A percentile compares a stretch with the other conserved stretches of the same genome.
Conservation (phyloP, 306 rosid species). For the Hippophae gyantsensis region DNA sequence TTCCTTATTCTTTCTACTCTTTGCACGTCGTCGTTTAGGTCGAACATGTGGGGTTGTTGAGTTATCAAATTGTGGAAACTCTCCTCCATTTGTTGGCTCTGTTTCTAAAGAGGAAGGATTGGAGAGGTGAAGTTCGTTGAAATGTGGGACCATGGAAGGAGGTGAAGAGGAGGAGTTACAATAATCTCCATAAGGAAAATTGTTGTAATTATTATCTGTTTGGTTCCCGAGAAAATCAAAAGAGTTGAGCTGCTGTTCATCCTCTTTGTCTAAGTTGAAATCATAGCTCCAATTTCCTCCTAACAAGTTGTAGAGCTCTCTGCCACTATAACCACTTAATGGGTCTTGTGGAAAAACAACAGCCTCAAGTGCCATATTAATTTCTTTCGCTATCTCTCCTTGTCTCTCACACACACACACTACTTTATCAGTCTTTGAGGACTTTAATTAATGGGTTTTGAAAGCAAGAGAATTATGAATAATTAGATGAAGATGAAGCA, state of each 20-base stretch:
- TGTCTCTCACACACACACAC: not conserved
- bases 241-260: conserved; percentile 10
- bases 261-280: conserved; percentile 10
- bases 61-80: conserved; percentile 18
- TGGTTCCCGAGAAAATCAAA: conserved; percentile 42
- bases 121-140: conserved; percentile 28
- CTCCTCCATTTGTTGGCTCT: conserved; percentile 8
- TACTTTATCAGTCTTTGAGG: not conserved
- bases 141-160: conserved; percentile 31
- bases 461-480: not conserved
- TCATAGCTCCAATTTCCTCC: conserved; percentile 27
- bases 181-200: conserved; percentile 24
- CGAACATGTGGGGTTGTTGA: conserved; percentile 21
- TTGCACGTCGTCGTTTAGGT: conserved; percentile 61
- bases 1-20: conserved; percentile 60
- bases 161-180: conserved; percentile 21
- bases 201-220: conserved; percentile 22
- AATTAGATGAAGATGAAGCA: not conserved
- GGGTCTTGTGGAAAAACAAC: conserved; percentile 65
- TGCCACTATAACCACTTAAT: conserved; percentile 19
- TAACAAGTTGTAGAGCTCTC: conserved; percentile 45
- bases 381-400: conserved; percentile 11
- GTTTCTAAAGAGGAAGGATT: conserved; percentile 28
- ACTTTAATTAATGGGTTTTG: not conserved
- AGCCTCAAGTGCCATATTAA: conserved; percentile 71